These are phyloP conservation scores for Bidens hawaiensis DNA, from an alignment of 140 eudicot genomes.

Conservation along the genomic window DNA sequence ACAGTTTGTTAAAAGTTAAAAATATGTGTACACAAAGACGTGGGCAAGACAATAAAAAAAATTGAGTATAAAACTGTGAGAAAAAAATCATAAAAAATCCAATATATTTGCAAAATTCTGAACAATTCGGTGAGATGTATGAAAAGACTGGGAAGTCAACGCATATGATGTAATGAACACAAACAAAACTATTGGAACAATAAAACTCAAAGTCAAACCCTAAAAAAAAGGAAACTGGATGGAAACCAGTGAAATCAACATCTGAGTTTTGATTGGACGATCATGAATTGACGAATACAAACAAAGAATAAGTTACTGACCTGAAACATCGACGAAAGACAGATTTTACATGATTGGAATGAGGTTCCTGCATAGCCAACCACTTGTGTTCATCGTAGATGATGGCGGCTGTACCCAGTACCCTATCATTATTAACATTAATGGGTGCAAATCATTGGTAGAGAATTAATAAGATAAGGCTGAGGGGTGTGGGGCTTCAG, in stretches of 20 bases:
- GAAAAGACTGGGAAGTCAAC: background rate
- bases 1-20: background rate
- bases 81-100: too few species aligned
- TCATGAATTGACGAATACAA: background rate
- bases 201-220: background rate
- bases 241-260: constrained; percentile 5
- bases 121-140: background rate
- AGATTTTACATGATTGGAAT: background rate
- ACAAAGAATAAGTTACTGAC: background rate
- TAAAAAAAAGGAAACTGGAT: background rate
- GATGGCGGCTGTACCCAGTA: constrained; percentile 1
- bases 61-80: too few species aligned
- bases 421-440: background rate
- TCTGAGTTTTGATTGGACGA: constrained; percentile 13
- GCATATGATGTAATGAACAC: background rate
- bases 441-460: too few species aligned
- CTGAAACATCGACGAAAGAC: background rate
- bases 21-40: too few species aligned
- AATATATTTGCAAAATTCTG: too few species aligned
- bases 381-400: constrained; percentile 4
- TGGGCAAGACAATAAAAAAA: too few species aligned
- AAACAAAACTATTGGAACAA: background rate
- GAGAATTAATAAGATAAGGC: too few species aligned
- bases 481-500: too few species aligned
- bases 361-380: too few species aligned